Conservation (phyloP, 1,284 basidiomycete species). For the Inonotus obliquus region DNA sequence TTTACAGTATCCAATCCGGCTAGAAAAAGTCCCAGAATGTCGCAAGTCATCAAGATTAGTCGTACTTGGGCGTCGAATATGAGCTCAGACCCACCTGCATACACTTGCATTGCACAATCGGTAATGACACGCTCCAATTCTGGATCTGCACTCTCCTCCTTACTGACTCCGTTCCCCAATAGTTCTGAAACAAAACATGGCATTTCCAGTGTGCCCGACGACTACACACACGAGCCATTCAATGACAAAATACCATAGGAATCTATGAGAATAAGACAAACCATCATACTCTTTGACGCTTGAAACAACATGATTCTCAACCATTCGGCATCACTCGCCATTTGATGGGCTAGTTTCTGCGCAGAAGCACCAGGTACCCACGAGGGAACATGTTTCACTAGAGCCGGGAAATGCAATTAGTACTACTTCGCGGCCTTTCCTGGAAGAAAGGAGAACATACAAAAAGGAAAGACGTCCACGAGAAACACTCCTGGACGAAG, state of each 20-base stretch:
- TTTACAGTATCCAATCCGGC: slow-evolving; percentile 15
- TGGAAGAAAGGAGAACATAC: not conserved
- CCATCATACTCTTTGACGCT: slow-evolving; percentile 1
- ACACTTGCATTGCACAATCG: not conserved
- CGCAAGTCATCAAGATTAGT: not conserved
- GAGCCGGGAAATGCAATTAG: not conserved
- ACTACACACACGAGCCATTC: not conserved
- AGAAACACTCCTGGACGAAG: not conserved
- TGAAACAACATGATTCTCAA: not conserved
- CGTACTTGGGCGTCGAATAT: too few species aligned
- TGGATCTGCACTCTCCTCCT: not conserved
- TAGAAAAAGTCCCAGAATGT: not conserved
- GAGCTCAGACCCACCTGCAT: not conserved
- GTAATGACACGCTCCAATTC: not conserved
- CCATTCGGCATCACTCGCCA: not conserved
- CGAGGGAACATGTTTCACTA: slow-evolving; percentile 16
- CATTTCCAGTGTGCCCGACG: not conserved
- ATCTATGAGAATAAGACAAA: too few species aligned
- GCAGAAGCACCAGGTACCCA: slow-evolving; percentile 18
- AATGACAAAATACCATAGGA: too few species aligned
- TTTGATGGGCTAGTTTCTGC: slow-evolving; percentile 6
- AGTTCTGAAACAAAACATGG: slow-evolving; percentile 5
- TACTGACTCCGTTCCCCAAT: not conserved
- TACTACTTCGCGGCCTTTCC: not conserved
- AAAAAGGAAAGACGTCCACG: slow-evolving; percentile 7